These are phyloP conservation scores for Solanum ossicruentum DNA, from an alignment of 257 asterid genomes.

Conservation along the genomic window DNA sequence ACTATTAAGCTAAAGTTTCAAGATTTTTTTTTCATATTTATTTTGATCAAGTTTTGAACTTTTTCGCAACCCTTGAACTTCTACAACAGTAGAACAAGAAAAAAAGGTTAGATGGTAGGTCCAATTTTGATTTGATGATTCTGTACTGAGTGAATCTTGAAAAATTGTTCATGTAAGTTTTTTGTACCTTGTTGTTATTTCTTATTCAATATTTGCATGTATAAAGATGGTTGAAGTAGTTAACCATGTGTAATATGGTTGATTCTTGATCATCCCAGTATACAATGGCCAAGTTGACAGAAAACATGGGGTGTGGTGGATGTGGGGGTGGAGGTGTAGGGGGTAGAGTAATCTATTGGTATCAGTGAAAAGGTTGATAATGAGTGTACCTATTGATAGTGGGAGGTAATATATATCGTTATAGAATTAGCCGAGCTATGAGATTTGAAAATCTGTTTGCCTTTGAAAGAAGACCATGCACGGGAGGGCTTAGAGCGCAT, in stretches of 20 bases:
- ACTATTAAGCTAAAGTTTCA: neutral
- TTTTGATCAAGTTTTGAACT: neutral
- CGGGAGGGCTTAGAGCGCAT: no score
- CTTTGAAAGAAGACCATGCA: no score
- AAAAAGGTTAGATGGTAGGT: neutral
- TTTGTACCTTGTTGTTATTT: neutral
- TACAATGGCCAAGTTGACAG: neutral
- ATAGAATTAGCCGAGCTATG: neutral
- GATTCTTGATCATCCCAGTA: neutral
- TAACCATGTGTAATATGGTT: neutral
- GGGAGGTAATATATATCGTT: fast-evolving
- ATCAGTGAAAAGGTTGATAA: neutral
- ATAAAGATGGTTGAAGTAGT: neutral
- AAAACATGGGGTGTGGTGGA: no score
- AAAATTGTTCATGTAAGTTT: neutral
- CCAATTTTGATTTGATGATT: neutral
- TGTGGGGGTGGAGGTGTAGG: neutral
- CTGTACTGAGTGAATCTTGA: neutral
- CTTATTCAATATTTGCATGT: neutral
- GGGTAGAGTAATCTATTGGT: neutral
- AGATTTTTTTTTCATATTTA: neutral
- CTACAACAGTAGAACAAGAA: neutral
- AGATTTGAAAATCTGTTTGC: no score
- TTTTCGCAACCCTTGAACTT: neutral
- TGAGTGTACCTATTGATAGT: neutral